Base-by-base conservation (phyloP, 2,329 filamentous ascomycete species). In the Piedraia hortae region DNA sequence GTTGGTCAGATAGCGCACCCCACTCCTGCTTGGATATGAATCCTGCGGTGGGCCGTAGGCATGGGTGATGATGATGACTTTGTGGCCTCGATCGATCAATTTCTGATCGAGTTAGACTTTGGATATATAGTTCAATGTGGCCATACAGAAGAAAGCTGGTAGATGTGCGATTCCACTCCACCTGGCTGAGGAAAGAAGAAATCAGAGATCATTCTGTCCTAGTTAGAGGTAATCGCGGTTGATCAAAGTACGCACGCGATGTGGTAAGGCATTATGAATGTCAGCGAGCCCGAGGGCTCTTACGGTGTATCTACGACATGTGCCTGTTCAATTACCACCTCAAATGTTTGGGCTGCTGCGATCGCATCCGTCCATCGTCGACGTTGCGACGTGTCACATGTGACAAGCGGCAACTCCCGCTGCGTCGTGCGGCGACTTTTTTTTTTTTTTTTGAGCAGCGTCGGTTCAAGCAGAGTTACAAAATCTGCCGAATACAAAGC, bases 181-280 rank as follows among this genome's bases (percentile, higher is more conserved):
- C 85, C 60, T 23, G 85, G 82, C 41, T 93, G 82, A 8, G 85
- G 85, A 43, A 88, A 97, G 66, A 97, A 97, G 59, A 89, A 91
- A 56, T 97, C 85, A 60, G 82, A 80, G 45, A 91, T 74, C 85
- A 97, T 97, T 27, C 61, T 66, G 33, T 7, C 25, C 13, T 6
- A 14, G 21, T 24, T 22, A 28, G 22, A 14, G 4, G 12, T 5
- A 11, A 5, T 9, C 14, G 4, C 17, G 10, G 17, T 16, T 5
- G 11, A 5, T 21, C n/a, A 15, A 5, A 16, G 14, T 7, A 29
- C 59, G 36, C 46, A 65, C 61, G 65, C 64, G 41, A 71, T 70
- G 36, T 68, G 69, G 53, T 70, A 70, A 24, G 62, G 55, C 65
- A 70, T 71, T 11, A 27, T n/a, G n/a, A n/a, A n/a, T n/a, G n/a